Base-by-base conservation (phyloP, 495 filamentous ascomycete species). In the Aspergillus panamensis region DNA sequence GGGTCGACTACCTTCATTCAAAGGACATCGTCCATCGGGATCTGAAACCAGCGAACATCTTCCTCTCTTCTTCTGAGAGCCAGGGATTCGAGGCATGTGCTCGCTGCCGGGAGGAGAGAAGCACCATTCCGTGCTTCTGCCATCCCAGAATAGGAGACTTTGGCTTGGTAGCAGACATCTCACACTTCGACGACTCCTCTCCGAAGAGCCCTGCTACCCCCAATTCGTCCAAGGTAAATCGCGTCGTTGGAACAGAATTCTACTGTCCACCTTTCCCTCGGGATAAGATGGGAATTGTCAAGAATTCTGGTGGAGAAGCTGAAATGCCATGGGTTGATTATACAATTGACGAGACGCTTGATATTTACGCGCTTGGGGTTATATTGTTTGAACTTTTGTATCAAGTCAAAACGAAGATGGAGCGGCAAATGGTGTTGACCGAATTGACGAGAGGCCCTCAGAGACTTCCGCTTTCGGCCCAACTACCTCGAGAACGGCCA, bases 11-110 rank as follows among this genome's bases (percentile, higher is more conserved):
- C 62, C 70, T 89, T 10, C 87, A 90, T 56, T 71, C 74, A 0
- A 76, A 80, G 21, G 71, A 72, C 5, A 83, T 90, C 58, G 82
- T 83, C 2, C 87, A 90, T 63, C 75, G 87, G 5, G 87, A 90
- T 62, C 68, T 90, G 40, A 90, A 90, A 65, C 87, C 86, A 0
- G 87, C 87, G 14, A 90, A 90, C 52, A 82, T 90, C 10, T 80
- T 90, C 47, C 75, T 88, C 30, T 77, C 69, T 12, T 55, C 62
- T 19, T 64, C 69, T 0, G 74, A 77, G 30, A 65, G 53, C 9
- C 59, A 52, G 12, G 50, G 61, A 7, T 21, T 59, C 35, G 58
- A 71, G 3, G 64, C 42, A 10, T 78, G 76, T 52, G 30, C 35
- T 30, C 42, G 68, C 2, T 83, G 80, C 39, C 56, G 56, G 48